These are phyloP conservation scores for Heliocybe sulcata DNA, from an alignment of 1,284 basidiomycete species.

Conservation along the genomic window DNA sequence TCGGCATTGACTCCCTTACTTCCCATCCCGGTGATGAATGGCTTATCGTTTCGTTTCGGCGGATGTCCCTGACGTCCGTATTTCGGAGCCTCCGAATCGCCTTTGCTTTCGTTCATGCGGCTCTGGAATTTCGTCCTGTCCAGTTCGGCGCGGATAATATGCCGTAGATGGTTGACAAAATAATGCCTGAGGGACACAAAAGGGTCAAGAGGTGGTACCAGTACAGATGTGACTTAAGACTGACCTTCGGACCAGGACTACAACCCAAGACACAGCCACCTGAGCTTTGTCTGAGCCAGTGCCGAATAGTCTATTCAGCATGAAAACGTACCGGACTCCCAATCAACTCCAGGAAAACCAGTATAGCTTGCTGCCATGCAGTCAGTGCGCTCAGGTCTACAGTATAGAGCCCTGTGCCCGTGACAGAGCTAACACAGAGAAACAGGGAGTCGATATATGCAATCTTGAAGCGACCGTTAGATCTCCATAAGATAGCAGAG, in stretches of 20 bases:
- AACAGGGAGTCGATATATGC: conserved; percentile 68
- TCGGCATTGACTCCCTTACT: conserved; percentile 40
- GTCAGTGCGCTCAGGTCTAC: conserved; percentile 69
- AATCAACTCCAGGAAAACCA: conserved; percentile 60
- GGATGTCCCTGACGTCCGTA: background rate
- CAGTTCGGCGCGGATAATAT: conserved; percentile 50
- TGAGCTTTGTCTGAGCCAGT: conserved; percentile 14
- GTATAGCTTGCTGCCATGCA: conserved; percentile 64
- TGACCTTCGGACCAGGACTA: conserved; percentile 37
- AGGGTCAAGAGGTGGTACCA: background rate
- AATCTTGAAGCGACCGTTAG: conserved; percentile 55
- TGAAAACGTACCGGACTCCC: conserved; percentile 47
- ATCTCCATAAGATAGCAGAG: conserved; percentile 62
- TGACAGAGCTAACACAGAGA: conserved; percentile 69
- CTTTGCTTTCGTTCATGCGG: background rate
- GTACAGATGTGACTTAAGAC: background rate
- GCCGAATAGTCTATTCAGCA: background rate
- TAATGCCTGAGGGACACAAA: conserved; percentile 44
- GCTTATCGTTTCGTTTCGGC: background rate
- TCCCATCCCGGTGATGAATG: background rate
- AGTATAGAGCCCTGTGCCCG: conserved; percentile 69
- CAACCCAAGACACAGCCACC: conserved; percentile 62
- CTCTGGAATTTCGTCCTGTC: conserved; percentile 11
- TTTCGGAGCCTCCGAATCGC: background rate
- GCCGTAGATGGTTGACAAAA: conserved; percentile 65